Evolutionary conservation across 208 protist genomes (phyloP), one percentile per base, ranked within the genome.

Genomic region (Leishmania major): DNA sequence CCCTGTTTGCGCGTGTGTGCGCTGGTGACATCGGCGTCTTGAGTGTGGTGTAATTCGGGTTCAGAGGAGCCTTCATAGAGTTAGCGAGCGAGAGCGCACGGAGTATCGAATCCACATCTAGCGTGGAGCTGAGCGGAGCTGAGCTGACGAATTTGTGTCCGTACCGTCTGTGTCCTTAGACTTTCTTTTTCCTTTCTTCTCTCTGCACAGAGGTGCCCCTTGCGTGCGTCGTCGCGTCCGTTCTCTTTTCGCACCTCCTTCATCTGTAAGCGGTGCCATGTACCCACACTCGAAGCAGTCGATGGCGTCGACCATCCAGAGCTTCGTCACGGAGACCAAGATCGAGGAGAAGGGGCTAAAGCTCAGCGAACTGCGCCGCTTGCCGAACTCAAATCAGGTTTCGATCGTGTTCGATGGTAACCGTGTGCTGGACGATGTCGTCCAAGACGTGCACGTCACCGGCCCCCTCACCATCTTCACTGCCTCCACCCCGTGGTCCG

Each of bases 321-420:
- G 74, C 75, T 96, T 93, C 74, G 85, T 97, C 62, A 83, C 79
- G 40, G 90, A 90, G 55, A 86, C 89, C 83, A 89, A 89, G 57
- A 47, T 97, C 66, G 89, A 95, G 84, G 89, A 95, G 71, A 92
- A 89, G 76, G 88, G 81, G 8, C 57, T 93, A 49, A 88, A 88
- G 47, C 84, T 95, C 49, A 82, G 71, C 17, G 80, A 95, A 51
- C 81, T 96, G 75, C 81, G 73, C 35, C 78, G 82, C 70, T 74
- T 95, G 43, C 84, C 90, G 10, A 89, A 86, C 55, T 90, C 84
- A 8, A 90, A 91, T 60, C 57, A 90, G 25, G 87, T 97, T 10
- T 84, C 84, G 37, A 78, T 97, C 47, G 92, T 82, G 1, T 90
- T 96, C 51, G 95, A 97, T 82, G 95, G 95, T n/a, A 92, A 87